Conservation (phyloP, 169 alveolate species). For the Condylostoma magnum region DNA sequence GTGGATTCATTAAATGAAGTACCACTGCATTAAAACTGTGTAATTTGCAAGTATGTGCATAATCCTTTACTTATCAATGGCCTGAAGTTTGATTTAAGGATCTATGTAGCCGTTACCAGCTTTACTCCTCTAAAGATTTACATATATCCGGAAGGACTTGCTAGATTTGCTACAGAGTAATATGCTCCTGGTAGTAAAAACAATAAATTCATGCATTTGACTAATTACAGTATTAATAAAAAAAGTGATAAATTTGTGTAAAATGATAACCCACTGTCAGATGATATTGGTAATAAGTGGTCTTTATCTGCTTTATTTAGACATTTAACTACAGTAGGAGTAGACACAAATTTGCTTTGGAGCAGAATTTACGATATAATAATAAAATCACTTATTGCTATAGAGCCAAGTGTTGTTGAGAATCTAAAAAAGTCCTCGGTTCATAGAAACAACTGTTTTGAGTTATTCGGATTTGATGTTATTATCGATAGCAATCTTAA, state of each 20-base stretch:
- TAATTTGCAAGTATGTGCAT: slow-evolving; percentile 57
- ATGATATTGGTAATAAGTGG: slow-evolving; percentile 78
- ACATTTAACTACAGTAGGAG: slow-evolving; percentile 49
- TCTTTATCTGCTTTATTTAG: slow-evolving; percentile 64
- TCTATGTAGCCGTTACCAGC: slow-evolving; percentile 60
- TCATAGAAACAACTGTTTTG: slow-evolving; percentile 55
- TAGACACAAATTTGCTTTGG: slow-evolving; percentile 40
- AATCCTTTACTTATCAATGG: slow-evolving; percentile 73
- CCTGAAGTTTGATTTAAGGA: slow-evolving; percentile 69
- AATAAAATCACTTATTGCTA: slow-evolving; percentile 8
- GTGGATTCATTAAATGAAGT: slow-evolving; percentile 52
- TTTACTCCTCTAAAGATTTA: slow-evolving; percentile 71
- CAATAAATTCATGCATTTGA: slow-evolving; percentile 59
- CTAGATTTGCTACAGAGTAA: slow-evolving; percentile 67
- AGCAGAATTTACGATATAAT: slow-evolving; percentile 20
- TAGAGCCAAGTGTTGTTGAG: slow-evolving; percentile 1
- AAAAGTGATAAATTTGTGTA: slow-evolving; percentile 49
- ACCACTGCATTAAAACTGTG: slow-evolving; percentile 57
- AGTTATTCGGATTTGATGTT: slow-evolving; percentile 85
- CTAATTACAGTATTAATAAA: slow-evolving; percentile 72
- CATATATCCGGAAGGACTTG: slow-evolving; percentile 67
- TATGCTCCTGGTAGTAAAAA: slow-evolving; percentile 21
- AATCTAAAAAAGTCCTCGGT: neutral
- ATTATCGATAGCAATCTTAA: slow-evolving; percentile 66
- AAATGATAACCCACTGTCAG: slow-evolving; percentile 43